Evolutionary conservation across 75 land plant species (phyloP).

Genomic region (Selaginella tamariscina): DNA sequence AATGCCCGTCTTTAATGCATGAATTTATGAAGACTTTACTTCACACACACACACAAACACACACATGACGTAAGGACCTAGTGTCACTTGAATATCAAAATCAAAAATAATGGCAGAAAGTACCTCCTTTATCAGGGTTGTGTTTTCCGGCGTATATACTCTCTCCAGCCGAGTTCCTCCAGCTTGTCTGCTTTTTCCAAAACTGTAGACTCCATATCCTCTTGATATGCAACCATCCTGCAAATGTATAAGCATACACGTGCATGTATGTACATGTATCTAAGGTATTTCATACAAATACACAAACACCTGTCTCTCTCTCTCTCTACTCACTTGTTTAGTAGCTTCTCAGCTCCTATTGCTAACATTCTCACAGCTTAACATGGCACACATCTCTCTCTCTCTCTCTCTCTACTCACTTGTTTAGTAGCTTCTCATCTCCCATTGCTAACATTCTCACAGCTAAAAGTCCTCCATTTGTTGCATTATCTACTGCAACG

Average conservation of each 20-base stretch:
- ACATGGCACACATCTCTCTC: neutral
- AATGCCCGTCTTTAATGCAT: neutral
- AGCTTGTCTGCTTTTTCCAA: conserved; percentile 51
- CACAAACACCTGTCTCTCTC: neutral
- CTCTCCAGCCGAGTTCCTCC: conserved; percentile 56
- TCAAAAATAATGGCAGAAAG: neutral
- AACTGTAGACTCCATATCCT: conserved; percentile 48
- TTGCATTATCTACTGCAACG: conserved; percentile 87
- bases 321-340: neutral
- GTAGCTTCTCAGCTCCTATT: no score
- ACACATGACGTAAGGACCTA: no score
- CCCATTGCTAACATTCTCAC: conserved; percentile 48
- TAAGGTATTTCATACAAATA: neutral
- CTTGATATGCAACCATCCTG: conserved; percentile 44
- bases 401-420: conserved; percentile 22
- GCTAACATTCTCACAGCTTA: neutral
- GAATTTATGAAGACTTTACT: no score
- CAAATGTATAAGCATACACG: neutral
- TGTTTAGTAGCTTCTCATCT: conserved; percentile 33
- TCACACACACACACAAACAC: no score
- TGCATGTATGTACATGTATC: neutral
- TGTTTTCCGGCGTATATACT: conserved; percentile 15
- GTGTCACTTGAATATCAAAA: no score
- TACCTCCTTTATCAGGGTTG: neutral
- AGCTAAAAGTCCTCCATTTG: conserved; percentile 84